Evolutionary conservation across 2,329 filamentous ascomycete species (phyloP).

Genomic region (Neofusicoccum sp.): DNA sequence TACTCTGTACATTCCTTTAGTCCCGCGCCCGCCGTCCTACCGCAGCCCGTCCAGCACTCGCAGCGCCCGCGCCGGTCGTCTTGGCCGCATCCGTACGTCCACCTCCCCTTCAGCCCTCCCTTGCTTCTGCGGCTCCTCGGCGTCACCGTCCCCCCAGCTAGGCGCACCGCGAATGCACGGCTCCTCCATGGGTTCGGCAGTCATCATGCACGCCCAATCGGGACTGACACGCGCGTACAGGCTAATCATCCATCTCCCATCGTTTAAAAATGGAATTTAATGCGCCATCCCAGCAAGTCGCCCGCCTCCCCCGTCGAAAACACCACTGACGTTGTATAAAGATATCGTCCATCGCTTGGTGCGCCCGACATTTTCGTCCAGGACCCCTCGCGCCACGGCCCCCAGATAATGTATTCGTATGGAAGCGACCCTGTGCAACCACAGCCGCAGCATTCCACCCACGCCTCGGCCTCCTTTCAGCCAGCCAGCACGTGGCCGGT

Average conservation of each 20-base stretch:
- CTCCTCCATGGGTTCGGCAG: constrained; percentile 11
- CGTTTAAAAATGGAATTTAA: constrained; percentile 46
- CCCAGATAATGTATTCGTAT: constrained; percentile 43
- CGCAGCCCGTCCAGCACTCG: constrained; percentile 58
- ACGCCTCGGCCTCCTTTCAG: constrained; percentile 28
- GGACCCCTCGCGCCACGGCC: constrained; percentile 32
- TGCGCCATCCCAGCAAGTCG: constrained; percentile 43
- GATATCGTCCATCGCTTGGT: constrained; percentile 41
- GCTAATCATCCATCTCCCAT: constrained; percentile 6
- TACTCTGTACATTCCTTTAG: constrained; percentile 21
- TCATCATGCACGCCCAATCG: constrained; percentile 19
- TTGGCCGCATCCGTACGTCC: constrained; percentile 72
- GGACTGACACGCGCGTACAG: constrained; percentile 9
- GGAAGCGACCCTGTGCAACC: constrained; percentile 30
- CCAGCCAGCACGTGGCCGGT: constrained; percentile 26
- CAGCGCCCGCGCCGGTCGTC: not conserved
- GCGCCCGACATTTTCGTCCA: constrained; percentile 36
- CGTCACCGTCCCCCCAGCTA: constrained; percentile 15
- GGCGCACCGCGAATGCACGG: constrained; percentile 31
- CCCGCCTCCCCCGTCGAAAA: not conserved
- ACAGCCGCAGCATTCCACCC: constrained; percentile 4
- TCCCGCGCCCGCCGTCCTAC: not conserved
- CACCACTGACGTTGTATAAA: constrained; percentile 28
- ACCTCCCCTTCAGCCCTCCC: constrained; percentile 23
- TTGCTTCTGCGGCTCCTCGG: constrained; percentile 18